Conservation (phyloP, 306 rosid genomes). For the Bauhinia variegata region DNA sequence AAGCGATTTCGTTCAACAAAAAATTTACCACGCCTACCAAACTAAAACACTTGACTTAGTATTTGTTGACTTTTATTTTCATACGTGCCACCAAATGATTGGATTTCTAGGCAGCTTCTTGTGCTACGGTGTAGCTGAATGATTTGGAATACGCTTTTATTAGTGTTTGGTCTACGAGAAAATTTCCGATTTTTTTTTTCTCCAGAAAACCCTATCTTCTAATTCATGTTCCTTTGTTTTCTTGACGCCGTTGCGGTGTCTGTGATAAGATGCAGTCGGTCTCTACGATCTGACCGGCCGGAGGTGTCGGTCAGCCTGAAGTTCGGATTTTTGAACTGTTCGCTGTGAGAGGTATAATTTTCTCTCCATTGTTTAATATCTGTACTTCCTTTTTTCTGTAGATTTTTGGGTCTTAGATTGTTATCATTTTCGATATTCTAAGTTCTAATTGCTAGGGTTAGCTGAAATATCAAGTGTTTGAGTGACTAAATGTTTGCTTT, state of each 20-base stretch:
- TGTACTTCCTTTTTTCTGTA: not conserved
- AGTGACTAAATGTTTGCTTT: not conserved
- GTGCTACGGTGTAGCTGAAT: not conserved
- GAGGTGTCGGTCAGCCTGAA: not conserved
- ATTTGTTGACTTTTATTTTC: no score
- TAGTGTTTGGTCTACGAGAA: conserved; percentile 43
- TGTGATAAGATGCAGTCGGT: not conserved
- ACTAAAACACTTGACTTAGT: no score
- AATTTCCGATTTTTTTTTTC: conserved; percentile 29
- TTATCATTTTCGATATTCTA: not conserved
- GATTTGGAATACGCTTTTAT: conserved; percentile 18
- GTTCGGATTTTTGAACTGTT: conserved; percentile 3
- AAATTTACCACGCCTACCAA: no score
- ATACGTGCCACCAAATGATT: not conserved
- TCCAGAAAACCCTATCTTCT: conserved; percentile 41
- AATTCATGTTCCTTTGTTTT: not conserved
- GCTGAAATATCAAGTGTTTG: no score
- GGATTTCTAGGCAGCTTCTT: not conserved
- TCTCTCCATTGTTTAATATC: no score
- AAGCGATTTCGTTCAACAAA: no score
- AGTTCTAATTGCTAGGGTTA: not conserved
- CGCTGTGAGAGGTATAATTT: not conserved
- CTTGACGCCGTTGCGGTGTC: conserved; percentile 4
- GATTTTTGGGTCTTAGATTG: not conserved
- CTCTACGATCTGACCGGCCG: conserved; percentile 18